Conservation (phyloP, 306 rosid species). For the Corylus heterophylla region DNA sequence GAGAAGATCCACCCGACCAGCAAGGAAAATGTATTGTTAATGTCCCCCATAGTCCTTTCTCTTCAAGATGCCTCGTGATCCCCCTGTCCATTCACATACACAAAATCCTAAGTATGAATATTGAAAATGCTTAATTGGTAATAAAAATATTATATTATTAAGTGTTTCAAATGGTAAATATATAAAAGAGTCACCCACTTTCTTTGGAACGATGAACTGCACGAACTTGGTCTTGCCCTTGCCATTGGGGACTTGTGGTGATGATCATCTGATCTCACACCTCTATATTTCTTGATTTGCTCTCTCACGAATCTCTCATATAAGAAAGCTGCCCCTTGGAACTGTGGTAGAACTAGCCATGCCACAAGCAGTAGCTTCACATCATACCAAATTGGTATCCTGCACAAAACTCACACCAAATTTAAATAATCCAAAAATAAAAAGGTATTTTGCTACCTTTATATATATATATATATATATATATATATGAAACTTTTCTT, state of each 20-base stretch:
- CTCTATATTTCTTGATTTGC: constrained; percentile 45
- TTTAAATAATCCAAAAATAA: too few relatives aligned
- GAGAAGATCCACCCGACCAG: background rate
- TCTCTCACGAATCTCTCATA: constrained; percentile 68
- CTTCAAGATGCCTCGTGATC: constrained; percentile 4
- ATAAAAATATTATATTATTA: background rate
- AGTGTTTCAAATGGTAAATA: background rate
- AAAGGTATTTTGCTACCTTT: too few relatives aligned
- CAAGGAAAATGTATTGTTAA: background rate
- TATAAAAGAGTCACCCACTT: constrained; percentile 34
- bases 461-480: background rate
- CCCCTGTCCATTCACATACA: background rate
- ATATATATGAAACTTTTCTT: background rate
- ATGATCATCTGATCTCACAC: constrained; percentile 8
- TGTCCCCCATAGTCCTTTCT: background rate
- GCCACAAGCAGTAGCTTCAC: constrained; percentile 71
- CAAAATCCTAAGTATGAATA: background rate
- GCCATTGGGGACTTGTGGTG: background rate
- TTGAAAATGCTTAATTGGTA: background rate
- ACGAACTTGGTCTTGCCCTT: constrained; percentile 58
- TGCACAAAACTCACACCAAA: constrained; percentile 16
- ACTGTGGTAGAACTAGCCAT: constrained; percentile 88
- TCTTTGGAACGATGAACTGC: constrained; percentile 46
- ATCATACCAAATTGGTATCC: constrained; percentile 80
- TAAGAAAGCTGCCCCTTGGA: constrained; percentile 88